Evolutionary conservation across 2,329 filamentous ascomycete species (phyloP).

Genomic region (Parascedosporium putredinis): DNA sequence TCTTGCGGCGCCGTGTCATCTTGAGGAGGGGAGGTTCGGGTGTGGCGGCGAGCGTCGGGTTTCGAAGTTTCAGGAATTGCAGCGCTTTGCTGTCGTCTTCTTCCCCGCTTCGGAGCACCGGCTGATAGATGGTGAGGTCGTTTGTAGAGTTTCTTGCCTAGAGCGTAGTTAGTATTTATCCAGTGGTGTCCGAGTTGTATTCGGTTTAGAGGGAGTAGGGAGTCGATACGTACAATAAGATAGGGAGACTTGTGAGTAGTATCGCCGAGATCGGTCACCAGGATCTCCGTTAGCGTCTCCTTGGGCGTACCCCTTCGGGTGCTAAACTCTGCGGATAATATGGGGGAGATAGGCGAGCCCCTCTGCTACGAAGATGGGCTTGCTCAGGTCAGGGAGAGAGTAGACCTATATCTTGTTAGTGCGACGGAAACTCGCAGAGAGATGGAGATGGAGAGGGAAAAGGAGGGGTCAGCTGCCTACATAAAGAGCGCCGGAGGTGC

Average conservation of each 20-base stretch:
- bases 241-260: slow-evolving; percentile 60
- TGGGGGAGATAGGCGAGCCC: slow-evolving; percentile 69
- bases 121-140: slow-evolving; percentile 80
- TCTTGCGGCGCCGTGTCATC: slow-evolving; percentile 26
- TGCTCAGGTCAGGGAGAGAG: slow-evolving; percentile 60
- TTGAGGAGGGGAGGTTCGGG: slow-evolving; percentile 1
- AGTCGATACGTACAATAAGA: slow-evolving; percentile 54
- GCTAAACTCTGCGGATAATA: slow-evolving; percentile 61
- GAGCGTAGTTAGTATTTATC: no score
- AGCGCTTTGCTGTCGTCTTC: slow-evolving; percentile 45
- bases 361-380: slow-evolving; percentile 63
- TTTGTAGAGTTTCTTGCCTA: slow-evolving; percentile 69
- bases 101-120: slow-evolving; percentile 43
- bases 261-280: slow-evolving; percentile 80
- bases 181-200: no score
- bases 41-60: slow-evolving; percentile 50
- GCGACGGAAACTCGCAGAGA: neutral
- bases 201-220: no score
- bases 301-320: slow-evolving; percentile 59
- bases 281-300: slow-evolving; percentile 66
- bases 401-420: slow-evolving; percentile 50
- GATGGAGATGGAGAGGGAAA: neutral
- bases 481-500: slow-evolving; percentile 60
- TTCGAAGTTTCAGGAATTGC: slow-evolving; percentile 66
- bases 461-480: slow-evolving; percentile 44